phyloP scores from a whole-genome alignment of 345 rosid species.

The Aethionema arabicum region DNA sequence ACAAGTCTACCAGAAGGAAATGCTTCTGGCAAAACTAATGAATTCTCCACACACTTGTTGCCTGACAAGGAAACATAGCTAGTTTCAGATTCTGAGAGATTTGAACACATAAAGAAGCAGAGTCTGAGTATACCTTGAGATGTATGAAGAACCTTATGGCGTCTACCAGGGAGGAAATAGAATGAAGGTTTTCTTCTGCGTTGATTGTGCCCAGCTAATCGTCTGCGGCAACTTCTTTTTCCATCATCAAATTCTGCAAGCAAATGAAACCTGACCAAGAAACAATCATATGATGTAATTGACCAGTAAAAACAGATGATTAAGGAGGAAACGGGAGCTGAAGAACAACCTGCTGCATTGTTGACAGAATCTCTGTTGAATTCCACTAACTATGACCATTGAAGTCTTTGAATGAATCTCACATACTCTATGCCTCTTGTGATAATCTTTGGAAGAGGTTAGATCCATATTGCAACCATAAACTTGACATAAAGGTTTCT shows the following conservation, averaged over 20 bases:
- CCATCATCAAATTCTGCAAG: slow-evolving; percentile 82
- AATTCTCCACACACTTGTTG: slow-evolving; percentile 38
- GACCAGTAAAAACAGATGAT: slow-evolving; percentile 6
- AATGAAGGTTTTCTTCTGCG: slow-evolving; percentile 81
- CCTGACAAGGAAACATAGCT: slow-evolving; percentile 24
- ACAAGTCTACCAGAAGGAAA: slow-evolving; percentile 47
- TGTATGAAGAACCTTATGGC: slow-evolving; percentile 45
- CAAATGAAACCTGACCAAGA: slow-evolving; percentile 74
- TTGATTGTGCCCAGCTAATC: slow-evolving; percentile 83
- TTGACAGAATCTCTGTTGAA: slow-evolving; percentile 84
- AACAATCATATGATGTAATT: slow-evolving; percentile 1
- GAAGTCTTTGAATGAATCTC: slow-evolving; percentile 75
- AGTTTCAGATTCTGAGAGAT: not conserved
- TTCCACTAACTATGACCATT: slow-evolving; percentile 59
- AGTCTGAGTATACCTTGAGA: slow-evolving; percentile 45
- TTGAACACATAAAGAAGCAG: slow-evolving; percentile 7
- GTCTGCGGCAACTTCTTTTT: slow-evolving; percentile 85
- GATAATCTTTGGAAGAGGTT: slow-evolving; percentile 68
- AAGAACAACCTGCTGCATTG: slow-evolving; percentile 79
- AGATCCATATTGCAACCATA: slow-evolving; percentile 74
- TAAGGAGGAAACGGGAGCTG: not conserved
- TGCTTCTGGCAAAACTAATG: slow-evolving; percentile 53
- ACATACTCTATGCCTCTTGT: slow-evolving; percentile 82
- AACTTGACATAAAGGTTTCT: slow-evolving; percentile 61
- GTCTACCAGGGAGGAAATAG: slow-evolving; percentile 41